Base-by-base conservation (phyloP, 1,284 basidiomycete genomes). In the Singerocomus inundabilis region DNA sequence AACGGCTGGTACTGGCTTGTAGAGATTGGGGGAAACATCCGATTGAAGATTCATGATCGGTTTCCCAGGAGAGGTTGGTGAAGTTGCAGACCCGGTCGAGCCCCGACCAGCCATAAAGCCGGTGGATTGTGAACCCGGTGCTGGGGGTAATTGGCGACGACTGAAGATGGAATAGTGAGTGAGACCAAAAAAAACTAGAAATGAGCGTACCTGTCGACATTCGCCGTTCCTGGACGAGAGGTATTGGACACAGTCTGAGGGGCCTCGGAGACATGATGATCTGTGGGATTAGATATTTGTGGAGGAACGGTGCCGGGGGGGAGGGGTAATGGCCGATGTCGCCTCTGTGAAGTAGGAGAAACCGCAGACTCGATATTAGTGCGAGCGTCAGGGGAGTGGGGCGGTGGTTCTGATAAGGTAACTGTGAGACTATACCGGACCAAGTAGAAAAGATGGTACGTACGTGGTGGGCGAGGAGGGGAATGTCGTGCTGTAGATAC, bases 281-380 rank as follows among this genome's bases (percentile, higher is more conserved):
- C 62, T 8, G 46, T 51, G 21, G 60, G 49, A 21, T 50, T 59
- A 4, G 64, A 38, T 3, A 42, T 38, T 4, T 66, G 48, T 4
- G 45, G 44, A 15, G 24, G 38, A 24, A 45, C 38, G 4, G 54
- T 49, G 36, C 65, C 54, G 21, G 70, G 69, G 12, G 62, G 67
- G 4, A 56, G 59, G 0, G 68, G 68, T 13, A 70, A 49, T 4
- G 68, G 68, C 24, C 68, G 53, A 6, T 48, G 53, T 47, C 64
- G 61, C 34, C 68, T 67, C 39, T 72, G 71, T 3, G 67, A 59
- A 18, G 66, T 65, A 29, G 74, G 66, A 21, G 74, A 69, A 15
- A 66, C n/a, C 1, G 63, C 28, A n/a, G 61, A 29, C 4, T 69
- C 64, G 28, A 49, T 33, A 32, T 47, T 64, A 39, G 53, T 18